Percentiles rank a stretch among this genome's conserved stretches.
phyloP scores from a whole-genome alignment of 768 basidiomycete species.

The Lactarius quietus region DNA sequence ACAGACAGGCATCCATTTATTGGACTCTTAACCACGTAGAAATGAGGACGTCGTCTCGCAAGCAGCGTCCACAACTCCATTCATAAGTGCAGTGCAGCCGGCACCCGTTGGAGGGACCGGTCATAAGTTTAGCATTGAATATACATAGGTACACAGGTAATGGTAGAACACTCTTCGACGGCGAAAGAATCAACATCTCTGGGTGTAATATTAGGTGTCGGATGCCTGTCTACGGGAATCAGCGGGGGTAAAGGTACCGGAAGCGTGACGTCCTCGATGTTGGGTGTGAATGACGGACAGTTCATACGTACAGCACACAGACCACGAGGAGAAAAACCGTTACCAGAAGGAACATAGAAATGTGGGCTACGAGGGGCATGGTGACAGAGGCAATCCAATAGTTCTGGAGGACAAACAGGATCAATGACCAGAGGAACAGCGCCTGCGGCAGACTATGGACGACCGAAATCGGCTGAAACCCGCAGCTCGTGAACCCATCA shows the following conservation, averaged over 20 bases:
- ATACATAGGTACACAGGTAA: too few relatives aligned
- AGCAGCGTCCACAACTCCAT: background rate
- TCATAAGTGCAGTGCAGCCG: background rate
- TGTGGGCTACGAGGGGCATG: background rate
- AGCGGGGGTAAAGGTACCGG: background rate
- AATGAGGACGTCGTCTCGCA: background rate
- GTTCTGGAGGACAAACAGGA: conserved; percentile 8
- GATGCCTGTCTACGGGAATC: background rate
- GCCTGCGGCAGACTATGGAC: conserved; percentile 14
- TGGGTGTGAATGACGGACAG: background rate
- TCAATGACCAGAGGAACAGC: conserved; percentile 3
- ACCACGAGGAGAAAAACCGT: background rate
- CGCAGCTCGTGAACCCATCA: background rate
- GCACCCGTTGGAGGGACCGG: background rate
- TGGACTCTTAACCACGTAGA: too few relatives aligned
- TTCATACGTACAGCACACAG: background rate
- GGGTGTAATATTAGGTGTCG: background rate
- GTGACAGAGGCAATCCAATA: conserved; percentile 3
- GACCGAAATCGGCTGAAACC: conserved; percentile 10
- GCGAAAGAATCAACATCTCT: background rate
- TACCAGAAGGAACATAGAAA: background rate
- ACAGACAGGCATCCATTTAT: background rate
- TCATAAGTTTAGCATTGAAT: too few relatives aligned
- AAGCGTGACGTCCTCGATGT: background rate
- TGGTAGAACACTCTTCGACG: background rate